Conservation (phyloP, 768 basidiomycete genomes). For the Termitomyces titanicus region DNA sequence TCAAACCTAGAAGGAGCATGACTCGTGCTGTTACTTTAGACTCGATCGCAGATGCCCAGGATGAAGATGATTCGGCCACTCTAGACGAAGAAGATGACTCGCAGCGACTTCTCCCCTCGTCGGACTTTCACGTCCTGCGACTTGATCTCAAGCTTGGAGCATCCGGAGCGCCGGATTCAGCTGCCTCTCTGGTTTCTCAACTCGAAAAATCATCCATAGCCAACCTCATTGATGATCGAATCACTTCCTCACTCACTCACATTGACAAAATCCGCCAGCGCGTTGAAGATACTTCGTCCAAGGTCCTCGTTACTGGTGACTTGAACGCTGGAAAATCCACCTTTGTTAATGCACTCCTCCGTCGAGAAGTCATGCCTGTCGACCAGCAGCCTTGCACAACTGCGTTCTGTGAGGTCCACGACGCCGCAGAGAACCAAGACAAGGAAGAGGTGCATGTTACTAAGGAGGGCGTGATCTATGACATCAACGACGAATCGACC, state of each 20-base stretch:
- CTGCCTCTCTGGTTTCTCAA: constrained; percentile 77
- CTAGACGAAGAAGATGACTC: constrained; percentile 26
- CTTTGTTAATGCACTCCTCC: constrained; percentile 92
- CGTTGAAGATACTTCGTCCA: constrained; percentile 88
- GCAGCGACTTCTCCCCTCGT: constrained; percentile 37
- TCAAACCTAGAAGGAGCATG: constrained; percentile 46
- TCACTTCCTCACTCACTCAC: constrained; percentile 69
- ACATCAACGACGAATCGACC: constrained; percentile 68
- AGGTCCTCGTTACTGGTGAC: constrained; percentile 97
- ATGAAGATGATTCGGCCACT: constrained; percentile 26
- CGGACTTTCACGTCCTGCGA: constrained; percentile 84
- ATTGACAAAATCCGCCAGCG: constrained; percentile 83
- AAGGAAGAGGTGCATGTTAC: constrained; percentile 85
- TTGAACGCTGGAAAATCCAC: constrained; percentile 98
- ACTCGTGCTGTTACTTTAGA: constrained; percentile 59
- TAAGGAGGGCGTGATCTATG: constrained; percentile 66
- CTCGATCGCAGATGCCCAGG: constrained; percentile 44
- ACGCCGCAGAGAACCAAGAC: constrained; percentile 76
- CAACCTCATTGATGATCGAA: constrained; percentile 84
- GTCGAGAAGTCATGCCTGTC: constrained; percentile 90
- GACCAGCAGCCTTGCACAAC: constrained; percentile 99
- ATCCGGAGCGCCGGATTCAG: constrained; percentile 58
- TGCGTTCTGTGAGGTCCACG: constrained; percentile 95
- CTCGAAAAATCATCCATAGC: constrained; percentile 93
- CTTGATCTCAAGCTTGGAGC: constrained; percentile 91